Percentiles rank a stretch among this genome's conserved stretches.
Conservation (phyloP, 495 filamentous ascomycete species). For the Hypomontagnella submonticulosa region DNA sequence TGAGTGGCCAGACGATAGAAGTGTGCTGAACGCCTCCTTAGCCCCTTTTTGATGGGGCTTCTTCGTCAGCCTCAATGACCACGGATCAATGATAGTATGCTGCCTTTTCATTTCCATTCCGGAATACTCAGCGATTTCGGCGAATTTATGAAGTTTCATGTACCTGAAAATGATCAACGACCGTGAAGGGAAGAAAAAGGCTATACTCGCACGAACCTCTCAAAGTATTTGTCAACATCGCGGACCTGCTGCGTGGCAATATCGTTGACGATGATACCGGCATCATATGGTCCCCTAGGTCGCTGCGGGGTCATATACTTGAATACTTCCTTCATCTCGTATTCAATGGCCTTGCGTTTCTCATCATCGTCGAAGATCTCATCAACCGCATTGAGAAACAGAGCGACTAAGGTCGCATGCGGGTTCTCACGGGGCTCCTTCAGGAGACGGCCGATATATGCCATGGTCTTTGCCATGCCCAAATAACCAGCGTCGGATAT, state of each 20-base stretch:
- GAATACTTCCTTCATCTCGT: conserved; percentile 13
- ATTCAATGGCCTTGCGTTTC: conserved; percentile 4
- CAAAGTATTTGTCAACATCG: conserved; percentile 40
- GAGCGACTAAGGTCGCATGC: conserved; percentile 42
- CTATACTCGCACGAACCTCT: conserved; percentile 20
- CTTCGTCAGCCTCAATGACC: conserved; percentile 49
- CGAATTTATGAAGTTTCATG: conserved; percentile 15
- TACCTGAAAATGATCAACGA: neutral
- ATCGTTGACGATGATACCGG: conserved; percentile 10
- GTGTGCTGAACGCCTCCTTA: conserved; percentile 49
- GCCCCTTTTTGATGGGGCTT: conserved; percentile 43
- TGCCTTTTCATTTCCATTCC: conserved; percentile 42
- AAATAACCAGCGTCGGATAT: conserved; percentile 37
- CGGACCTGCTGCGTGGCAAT: conserved; percentile 12
- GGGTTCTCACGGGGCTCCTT: conserved; percentile 36
- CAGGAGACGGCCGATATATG: conserved; percentile 27
- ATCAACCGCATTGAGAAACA: conserved; percentile 46
- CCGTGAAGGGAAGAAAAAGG: no score
- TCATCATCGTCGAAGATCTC: conserved; percentile 33
- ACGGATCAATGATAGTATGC: conserved; percentile 53
- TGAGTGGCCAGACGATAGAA: conserved; percentile 24
- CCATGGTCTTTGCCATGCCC: conserved; percentile 22
- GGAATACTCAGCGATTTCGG: conserved; percentile 2
- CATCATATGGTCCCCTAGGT: conserved; percentile 24
- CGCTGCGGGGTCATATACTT: conserved; percentile 3